Percentiles rank a stretch among this genome's conserved stretches.
Conservation (phyloP, 73 alveolate species). For the Paramecium pentaurelia region DNA sequence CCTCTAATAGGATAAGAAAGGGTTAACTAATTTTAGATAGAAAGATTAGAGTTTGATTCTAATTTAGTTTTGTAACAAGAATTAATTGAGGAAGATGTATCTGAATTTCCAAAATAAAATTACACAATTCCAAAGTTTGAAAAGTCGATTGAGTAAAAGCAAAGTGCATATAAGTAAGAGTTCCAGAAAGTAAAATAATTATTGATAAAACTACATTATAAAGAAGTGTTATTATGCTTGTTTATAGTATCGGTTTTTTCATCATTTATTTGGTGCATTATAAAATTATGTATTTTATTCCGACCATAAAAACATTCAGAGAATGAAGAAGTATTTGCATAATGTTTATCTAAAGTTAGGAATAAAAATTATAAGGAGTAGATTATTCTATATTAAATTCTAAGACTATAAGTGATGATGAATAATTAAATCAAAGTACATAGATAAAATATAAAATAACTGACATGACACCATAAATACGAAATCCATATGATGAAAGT, state of each 20-base stretch:
- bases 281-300: neutral
- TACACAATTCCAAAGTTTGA: neutral
- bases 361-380: neutral
- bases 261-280: neutral
- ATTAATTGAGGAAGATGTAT: neutral
- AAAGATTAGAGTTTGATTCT: neutral
- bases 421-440: neutral
- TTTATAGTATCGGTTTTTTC: constrained; percentile 31
- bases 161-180: neutral
- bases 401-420: constrained; percentile 22
- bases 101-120: constrained; percentile 15
- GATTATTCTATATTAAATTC: constrained; percentile 18
- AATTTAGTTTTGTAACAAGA: neutral
- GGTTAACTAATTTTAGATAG: neutral
- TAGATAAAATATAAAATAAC: neutral
- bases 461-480: neutral
- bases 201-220: neutral
- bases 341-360: neutral
- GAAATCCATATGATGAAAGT: constrained; percentile 33
- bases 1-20: neutral
- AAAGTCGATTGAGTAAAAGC: neutral
- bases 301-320: neutral
- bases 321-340: neutral
- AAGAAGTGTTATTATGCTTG: neutral
- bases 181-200: neutral